Percentiles rank a stretch among this genome's conserved stretches.
Evolutionary conservation across 2,329 filamentous ascomycete species (phyloP).

Genomic region (Epichloe brachyelytri): DNA sequence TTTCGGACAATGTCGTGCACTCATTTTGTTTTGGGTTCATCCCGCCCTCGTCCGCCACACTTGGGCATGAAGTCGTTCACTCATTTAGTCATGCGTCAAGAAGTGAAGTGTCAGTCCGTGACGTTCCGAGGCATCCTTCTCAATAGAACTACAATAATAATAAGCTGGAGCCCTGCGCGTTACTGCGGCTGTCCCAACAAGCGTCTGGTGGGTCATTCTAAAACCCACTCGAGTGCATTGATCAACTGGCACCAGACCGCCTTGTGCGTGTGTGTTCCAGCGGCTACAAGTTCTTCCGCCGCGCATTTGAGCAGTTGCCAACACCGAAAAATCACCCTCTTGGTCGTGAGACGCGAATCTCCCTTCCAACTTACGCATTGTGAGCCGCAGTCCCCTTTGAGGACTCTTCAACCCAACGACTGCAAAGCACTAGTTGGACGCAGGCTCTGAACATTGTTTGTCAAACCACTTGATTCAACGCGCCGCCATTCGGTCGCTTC

Average conservation of each 20-base stretch:
- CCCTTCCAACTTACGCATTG: neutral
- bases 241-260: neutral
- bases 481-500: neutral
- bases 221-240: neutral
- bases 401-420: neutral
- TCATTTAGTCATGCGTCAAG: too few species aligned
- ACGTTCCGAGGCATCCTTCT: too few species aligned
- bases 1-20: too few species aligned
- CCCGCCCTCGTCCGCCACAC: too few species aligned
- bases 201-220: neutral
- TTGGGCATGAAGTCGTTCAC: too few species aligned
- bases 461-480: neutral
- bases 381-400: neutral
- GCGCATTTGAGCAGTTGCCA: neutral
- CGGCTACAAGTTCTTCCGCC: constrained; percentile 4
- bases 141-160: neutral
- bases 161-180: neutral
- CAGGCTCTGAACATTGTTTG: neutral
- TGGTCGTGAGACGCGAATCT: neutral
- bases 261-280: neutral
- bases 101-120: too few species aligned
- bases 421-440: neutral
- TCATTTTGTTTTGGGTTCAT: too few species aligned
- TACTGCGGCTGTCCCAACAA: neutral
- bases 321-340: neutral